Conservation (phyloP, 495 filamentous ascomycete species). For the Aspergillus kassunensis region DNA sequence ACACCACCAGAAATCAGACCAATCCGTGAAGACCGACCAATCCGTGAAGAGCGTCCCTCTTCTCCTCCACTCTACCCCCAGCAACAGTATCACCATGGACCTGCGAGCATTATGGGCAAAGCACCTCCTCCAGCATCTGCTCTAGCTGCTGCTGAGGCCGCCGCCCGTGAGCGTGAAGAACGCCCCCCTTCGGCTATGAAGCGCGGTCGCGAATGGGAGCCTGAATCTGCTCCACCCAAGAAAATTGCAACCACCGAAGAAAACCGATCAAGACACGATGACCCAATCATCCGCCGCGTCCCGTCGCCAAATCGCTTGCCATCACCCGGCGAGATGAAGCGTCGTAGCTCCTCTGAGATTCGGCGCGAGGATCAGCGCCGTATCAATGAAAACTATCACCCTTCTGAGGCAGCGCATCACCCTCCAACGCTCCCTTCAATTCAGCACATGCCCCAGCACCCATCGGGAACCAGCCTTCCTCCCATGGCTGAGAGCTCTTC, state of each 20-base stretch:
- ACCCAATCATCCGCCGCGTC: slow-evolving; percentile 70
- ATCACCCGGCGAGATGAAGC: slow-evolving; percentile 65
- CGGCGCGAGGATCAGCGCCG: slow-evolving; percentile 66
- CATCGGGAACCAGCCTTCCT: slow-evolving; percentile 45
- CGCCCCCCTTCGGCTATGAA: slow-evolving; percentile 78
- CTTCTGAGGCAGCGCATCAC: slow-evolving; percentile 87
- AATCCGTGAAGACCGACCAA: slow-evolving; percentile 78
- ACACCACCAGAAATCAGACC: slow-evolving; percentile 85
- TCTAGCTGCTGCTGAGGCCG: slow-evolving; percentile 68
- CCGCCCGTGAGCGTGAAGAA: slow-evolving; percentile 77
- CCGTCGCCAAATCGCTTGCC: slow-evolving; percentile 56
- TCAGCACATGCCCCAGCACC: slow-evolving; percentile 65
- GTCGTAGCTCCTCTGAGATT: slow-evolving; percentile 75
- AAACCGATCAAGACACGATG: slow-evolving; percentile 77
- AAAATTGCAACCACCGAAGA: slow-evolving; percentile 90
- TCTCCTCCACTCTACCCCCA: slow-evolving; percentile 84
- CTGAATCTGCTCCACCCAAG: slow-evolving; percentile 64
- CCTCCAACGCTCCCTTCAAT: slow-evolving; percentile 68
- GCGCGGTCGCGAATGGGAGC: slow-evolving; percentile 83
- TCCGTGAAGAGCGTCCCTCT: slow-evolving; percentile 78
- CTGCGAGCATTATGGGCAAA: slow-evolving; percentile 72
- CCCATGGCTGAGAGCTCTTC: slow-evolving; percentile 54
- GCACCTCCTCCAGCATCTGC: slow-evolving; percentile 72
- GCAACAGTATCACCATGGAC: slow-evolving; percentile 69
- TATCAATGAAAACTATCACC: slow-evolving; percentile 74